Conservation (phyloP, 306 rosid species). For the Crataegus laevigata region DNA sequence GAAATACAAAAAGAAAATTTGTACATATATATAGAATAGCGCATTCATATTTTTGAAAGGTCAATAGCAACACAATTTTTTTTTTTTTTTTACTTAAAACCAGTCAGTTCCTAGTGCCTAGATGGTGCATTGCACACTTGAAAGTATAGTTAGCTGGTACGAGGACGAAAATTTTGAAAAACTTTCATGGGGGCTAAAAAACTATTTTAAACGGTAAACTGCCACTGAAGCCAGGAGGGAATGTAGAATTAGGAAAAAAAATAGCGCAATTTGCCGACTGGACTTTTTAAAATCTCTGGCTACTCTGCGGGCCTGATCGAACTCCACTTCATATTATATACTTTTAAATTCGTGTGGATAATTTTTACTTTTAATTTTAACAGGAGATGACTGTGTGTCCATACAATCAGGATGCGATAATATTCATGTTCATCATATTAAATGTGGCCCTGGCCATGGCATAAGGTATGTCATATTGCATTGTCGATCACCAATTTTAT, state of each 20-base stretch:
- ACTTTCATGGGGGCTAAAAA: constrained; percentile 20
- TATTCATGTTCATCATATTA: constrained; percentile 73
- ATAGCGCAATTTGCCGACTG: constrained; percentile 2
- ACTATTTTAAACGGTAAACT: constrained; percentile 36
- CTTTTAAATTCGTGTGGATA: neutral
- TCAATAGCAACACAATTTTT: no score
- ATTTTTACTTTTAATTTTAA: neutral
- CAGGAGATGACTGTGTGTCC: constrained; percentile 99
- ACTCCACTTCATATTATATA: neutral
- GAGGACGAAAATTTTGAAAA: constrained; percentile 5
- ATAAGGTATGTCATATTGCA: constrained; percentile 47
- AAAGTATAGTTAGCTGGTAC: neutral
- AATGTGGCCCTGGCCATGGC: constrained; percentile 99
- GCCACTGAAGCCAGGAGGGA: constrained; percentile 35
- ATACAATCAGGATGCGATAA: constrained; percentile 91
- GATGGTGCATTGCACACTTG: constrained; percentile 36
- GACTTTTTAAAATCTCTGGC: constrained; percentile 3
- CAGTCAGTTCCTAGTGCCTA: constrained; percentile 12
- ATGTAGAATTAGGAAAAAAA: neutral
- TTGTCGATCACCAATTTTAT: no score
- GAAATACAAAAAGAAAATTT: neutral
- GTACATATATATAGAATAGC: neutral
- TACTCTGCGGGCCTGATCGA: constrained; percentile 3
- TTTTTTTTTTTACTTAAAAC: neutral
- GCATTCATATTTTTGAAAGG: no score